phyloP scores from a whole-genome alignment of 225 moss, liverwort and hornwort species.

The Rhytidiadelphus loreus region DNA sequence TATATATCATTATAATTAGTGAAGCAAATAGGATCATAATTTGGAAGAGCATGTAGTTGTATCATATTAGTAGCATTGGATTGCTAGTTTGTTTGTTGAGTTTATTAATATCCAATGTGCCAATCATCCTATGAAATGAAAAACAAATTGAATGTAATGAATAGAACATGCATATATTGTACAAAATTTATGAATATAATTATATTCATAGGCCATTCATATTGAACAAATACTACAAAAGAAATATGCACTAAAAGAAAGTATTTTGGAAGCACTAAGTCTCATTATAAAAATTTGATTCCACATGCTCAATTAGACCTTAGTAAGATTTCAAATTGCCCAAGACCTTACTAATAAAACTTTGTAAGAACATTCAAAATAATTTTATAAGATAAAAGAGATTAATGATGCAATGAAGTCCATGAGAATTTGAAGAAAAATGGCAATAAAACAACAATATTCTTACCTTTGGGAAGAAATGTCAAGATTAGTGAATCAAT shows the following conservation, averaged over 20 bases:
- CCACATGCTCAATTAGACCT: not conserved
- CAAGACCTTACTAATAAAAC: not conserved
- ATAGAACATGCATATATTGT: not conserved
- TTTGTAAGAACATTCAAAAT: not conserved
- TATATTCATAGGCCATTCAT: not conserved
- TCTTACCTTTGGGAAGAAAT: not conserved
- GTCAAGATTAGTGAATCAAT: too few relatives aligned
- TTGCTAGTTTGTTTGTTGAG: not conserved
- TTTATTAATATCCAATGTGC: not conserved
- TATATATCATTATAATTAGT: not conserved
- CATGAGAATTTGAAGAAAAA: not conserved
- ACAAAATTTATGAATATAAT: not conserved
- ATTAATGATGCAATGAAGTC: not conserved
- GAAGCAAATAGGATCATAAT: not conserved
- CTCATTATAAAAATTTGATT: too few relatives aligned
- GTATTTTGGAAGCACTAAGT: too few relatives aligned
- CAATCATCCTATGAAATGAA: not conserved
- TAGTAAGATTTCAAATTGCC: not conserved
- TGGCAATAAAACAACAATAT: not conserved
- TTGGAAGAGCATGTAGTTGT: not conserved
- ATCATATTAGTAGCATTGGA: not conserved
- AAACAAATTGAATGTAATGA: not conserved
- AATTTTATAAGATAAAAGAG: not conserved
- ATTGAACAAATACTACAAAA: not conserved
- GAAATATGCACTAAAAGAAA: not conserved